Base-by-base conservation (phyloP, 2,329 filamentous ascomycete genomes). In the Nigrospora osmanthi region DNA sequence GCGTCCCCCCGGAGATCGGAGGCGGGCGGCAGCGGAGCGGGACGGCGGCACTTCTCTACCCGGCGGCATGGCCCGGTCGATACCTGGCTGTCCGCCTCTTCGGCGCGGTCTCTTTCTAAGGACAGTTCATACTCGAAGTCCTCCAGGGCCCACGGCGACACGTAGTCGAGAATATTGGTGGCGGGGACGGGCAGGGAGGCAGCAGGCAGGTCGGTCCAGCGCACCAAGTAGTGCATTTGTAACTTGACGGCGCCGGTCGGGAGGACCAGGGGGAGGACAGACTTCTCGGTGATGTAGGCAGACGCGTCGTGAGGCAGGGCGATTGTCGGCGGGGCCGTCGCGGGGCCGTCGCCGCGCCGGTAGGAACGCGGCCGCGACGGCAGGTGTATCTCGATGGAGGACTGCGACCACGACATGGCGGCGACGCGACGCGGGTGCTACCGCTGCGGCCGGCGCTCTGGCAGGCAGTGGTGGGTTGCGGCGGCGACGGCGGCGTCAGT, bases 231-330 rank as follows among this genome's bases (percentile, higher is more conserved):
- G 41, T 70, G 69, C 48, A 80, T 66, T 9, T 72, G 63, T 38
- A 71, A 2, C 52, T 58, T 40, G 56, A 64, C 44, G 17, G 59
- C 53, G 40, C 54, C 54, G 41, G 58, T 52, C n/a, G 48, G 15
- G 6, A 56, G 50, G 17, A 54, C 35, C 1, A 58, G 52, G 1
- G 72, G 68, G 1, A 76, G 61, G 9, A 79, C 61, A 31, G 75
- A 65, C 51, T 75, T 72, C 40, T 75, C 71, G 49, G 75, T 57
- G 36, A 84, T 83, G 53, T 72, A 78, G n/a, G 74, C 78, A 10
- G 71, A 72, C 37, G 71, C 69, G 51, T 81, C 73, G 54, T 68
- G 59, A 1, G 64, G 57, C 3, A 72, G 76, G 3, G 71, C 58
- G 7, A 81, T 59, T n/a, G 65, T 57, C 14, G 80, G 61, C 11